Conservation (phyloP, 1,284 basidiomycete species). For the Rhodotorula sp. region DNA sequence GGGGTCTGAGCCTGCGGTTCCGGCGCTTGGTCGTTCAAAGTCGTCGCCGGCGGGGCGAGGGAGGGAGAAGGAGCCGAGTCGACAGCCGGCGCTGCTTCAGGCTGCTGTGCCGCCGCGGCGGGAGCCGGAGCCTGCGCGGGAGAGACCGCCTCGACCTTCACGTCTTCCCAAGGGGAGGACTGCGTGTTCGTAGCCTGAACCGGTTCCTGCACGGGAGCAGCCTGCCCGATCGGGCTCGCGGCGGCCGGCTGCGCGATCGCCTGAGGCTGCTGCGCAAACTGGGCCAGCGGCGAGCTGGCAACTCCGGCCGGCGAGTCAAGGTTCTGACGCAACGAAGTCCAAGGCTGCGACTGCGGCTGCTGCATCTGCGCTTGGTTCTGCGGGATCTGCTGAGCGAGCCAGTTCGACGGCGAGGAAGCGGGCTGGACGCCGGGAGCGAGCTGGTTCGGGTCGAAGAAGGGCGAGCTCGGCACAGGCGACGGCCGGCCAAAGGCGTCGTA, state of each 20-base stretch:
- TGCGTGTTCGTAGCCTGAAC: background rate
- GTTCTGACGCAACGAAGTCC: background rate
- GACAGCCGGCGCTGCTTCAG: too few species aligned
- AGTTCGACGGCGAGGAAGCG: constrained; percentile 5
- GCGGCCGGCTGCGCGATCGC: constrained; percentile 5
- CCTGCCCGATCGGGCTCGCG: background rate
- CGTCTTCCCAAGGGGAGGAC: constrained; percentile 41
- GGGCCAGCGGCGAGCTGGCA: constrained; percentile 10
- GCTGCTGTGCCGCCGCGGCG: constrained; percentile 44
- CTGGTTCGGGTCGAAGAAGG: constrained; percentile 32
- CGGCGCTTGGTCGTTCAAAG: background rate
- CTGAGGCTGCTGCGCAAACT: constrained; percentile 6
- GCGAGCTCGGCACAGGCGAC: constrained; percentile 16
- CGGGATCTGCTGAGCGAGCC: constrained; percentile 25
- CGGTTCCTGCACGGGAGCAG: constrained; percentile 1
- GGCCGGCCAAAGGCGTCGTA: constrained; percentile 28
- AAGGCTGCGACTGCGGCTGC: constrained; percentile 8
- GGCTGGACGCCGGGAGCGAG: constrained; percentile 12
- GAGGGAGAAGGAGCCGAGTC: too few species aligned
- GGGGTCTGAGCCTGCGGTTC: constrained; percentile 8
- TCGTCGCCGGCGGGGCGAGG: too few species aligned
- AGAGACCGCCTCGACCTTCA: constrained; percentile 50
- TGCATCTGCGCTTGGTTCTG: constrained; percentile 25
- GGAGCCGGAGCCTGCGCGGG: background rate
- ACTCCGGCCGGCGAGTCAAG: background rate